Base-by-base conservation (phyloP, 225 moss, liverwort and hornwort species). In the Lunularia cruciata region DNA sequence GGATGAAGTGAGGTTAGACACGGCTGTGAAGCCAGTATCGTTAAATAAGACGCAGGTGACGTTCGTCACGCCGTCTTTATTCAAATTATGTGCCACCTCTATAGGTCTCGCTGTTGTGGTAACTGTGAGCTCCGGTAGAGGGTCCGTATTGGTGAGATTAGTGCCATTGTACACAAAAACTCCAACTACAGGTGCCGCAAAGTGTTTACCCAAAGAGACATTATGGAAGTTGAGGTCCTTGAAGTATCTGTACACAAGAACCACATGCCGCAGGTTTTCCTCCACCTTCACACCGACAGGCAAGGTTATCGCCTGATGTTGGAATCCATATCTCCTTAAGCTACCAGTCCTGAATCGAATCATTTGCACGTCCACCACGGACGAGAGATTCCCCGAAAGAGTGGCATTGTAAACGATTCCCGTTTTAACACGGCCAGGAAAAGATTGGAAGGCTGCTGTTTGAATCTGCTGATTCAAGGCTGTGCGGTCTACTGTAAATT, bases 231-330 rank as follows among this genome's bases (percentile, higher is more conserved):
- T 68, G 22, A 83, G 75, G 45, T 77, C 66, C 20, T 83, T 86
- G 59, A 86, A 88, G 63, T 84, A 80, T 43, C 91, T 88, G 71
- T 91, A 91, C 23, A 95, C 88, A 68, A 95, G 67, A 33, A 89
- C 85, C 51, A 95, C 94, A n/a, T 85, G 70, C 42, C 72, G 28
- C 19, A 76, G 67, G 11, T 63, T 11, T n/a, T 76, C 75, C 8
- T 76, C 31, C 16, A 91, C 74, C 42, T 67, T 78, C 7, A 86
- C 40, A 11, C 86, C 86, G 25, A 73, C 76, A 19, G 82, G 82
- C 9, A 94, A 71, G 2, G 31, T 76, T 13, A 94, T 81, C 70
- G 62, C 43, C 33, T 84, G 84, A 0, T 87, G 80, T 8, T 69
- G 73, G 5, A 76, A 79, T 8, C 91, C 91, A 11, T 51, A 36